Percentiles rank a stretch among this genome's conserved stretches.
Conservation (phyloP, 1,139 yeast species). For the Suhomyces kunorum region DNA sequence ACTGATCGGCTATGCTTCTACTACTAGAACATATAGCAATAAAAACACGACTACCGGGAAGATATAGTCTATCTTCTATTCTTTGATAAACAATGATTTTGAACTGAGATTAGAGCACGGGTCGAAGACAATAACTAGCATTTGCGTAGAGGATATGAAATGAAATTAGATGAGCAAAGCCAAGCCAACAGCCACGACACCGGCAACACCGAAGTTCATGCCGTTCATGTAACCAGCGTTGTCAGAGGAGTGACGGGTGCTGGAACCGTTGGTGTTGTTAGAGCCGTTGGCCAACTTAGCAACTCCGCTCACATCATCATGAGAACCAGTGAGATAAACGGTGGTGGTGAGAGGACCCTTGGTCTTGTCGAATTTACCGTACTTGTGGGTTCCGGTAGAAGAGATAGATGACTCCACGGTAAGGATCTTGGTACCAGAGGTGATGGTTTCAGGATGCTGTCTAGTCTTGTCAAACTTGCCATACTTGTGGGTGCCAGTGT, state of each 20-base stretch:
- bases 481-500: conserved; percentile 43
- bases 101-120: conserved; percentile 4
- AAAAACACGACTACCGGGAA: conserved; percentile 6
- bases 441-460: no score
- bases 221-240: conserved; percentile 25
- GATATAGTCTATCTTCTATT: conserved; percentile 8
- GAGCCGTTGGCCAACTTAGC: conserved; percentile 14
- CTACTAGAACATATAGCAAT: conserved; percentile 3
- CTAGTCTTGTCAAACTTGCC: conserved; percentile 53
- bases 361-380: conserved; percentile 44
- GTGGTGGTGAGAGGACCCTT: conserved; percentile 26
- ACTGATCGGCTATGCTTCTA: conserved; percentile 3
- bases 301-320: conserved; percentile 8
- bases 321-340: conserved; percentile 22
- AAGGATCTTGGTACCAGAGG: conserved; percentile 21
- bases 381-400: conserved; percentile 47
- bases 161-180: conserved; percentile 26
- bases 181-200: conserved; percentile 38
- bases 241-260: conserved; percentile 17
- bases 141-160: conserved; percentile 7
- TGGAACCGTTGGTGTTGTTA: conserved; percentile 17
- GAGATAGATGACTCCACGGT: conserved; percentile 12
- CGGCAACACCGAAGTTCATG: conserved; percentile 35
- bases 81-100: conserved; percentile 3
- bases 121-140: conserved; percentile 4